Conservation (phyloP, 305 asterid species). For the Caryopteris hybrid region DNA sequence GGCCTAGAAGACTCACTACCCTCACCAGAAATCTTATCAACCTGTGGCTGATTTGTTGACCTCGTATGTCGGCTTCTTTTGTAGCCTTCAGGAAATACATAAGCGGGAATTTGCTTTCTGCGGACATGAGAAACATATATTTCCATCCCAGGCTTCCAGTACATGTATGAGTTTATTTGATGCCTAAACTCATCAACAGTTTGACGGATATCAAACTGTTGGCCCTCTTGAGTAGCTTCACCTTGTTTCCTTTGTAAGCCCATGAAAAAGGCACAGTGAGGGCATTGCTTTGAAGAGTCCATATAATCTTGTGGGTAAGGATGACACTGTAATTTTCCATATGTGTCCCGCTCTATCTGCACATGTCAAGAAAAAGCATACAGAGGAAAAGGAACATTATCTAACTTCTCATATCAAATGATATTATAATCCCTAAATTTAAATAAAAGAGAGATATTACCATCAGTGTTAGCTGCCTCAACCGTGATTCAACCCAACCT, state of each 20-base stretch:
- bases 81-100: slow-evolving; percentile 77
- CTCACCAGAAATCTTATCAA: slow-evolving; percentile 34
- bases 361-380: slow-evolving; percentile 22
- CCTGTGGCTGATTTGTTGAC: slow-evolving; percentile 36
- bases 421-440: neutral
- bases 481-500: slow-evolving; percentile 98
- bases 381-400: slow-evolving; percentile 11
- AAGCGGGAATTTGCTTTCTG: slow-evolving; percentile 79
- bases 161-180: slow-evolving; percentile 59
- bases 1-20: slow-evolving; percentile 38
- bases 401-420: neutral
- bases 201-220: slow-evolving; percentile 86
- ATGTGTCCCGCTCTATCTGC: slow-evolving; percentile 93
- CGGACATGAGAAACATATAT: slow-evolving; percentile 86
- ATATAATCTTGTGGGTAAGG: slow-evolving; percentile 78
- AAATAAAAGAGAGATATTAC: slow-evolving; percentile 40
- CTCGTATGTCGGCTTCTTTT: slow-evolving; percentile 55
- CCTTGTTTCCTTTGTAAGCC: slow-evolving; percentile 89
- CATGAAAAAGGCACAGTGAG: slow-evolving; percentile 79
- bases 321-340: slow-evolving; percentile 83
- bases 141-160: slow-evolving; percentile 95
- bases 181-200: slow-evolving; percentile 91
- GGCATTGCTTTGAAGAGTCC: slow-evolving; percentile 66
- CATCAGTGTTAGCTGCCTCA: slow-evolving; percentile 90
- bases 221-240: slow-evolving; percentile 77